Conservation (phyloP, 345 rosid species). For the Cardamine chenopodiifolia region DNA sequence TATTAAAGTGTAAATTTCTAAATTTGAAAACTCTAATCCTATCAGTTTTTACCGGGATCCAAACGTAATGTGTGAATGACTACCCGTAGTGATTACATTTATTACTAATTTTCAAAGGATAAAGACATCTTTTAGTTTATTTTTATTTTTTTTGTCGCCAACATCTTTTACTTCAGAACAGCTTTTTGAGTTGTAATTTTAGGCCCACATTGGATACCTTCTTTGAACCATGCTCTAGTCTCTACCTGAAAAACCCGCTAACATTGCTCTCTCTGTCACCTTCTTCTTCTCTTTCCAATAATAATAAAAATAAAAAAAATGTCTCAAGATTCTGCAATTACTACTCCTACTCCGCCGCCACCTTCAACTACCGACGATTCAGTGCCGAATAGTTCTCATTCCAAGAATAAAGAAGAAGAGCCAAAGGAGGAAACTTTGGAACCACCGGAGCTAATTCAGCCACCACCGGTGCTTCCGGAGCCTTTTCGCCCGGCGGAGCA, state of each 20-base stretch:
- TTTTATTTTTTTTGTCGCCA: no score
- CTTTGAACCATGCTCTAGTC: conserved; percentile 30
- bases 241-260: conserved; percentile 44
- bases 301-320: background rate
- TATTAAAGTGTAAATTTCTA: no score
- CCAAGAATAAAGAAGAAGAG: background rate
- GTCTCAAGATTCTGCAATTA: conserved; percentile 37
- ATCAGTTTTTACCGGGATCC: no score
- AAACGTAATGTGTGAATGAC: no score
- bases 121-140: conserved; percentile 31
- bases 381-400: background rate
- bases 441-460: background rate
- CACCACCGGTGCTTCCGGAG: conserved; percentile 6
- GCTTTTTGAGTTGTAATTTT: conserved; percentile 35
- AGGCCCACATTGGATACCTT: conserved; percentile 36
- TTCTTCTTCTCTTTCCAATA: conserved; percentile 7
- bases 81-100: conserved; percentile 4
- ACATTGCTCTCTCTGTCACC: conserved; percentile 5
- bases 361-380: conserved; percentile 18
- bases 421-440: conserved; percentile 19
- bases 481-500: background rate
- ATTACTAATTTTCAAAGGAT: background rate
- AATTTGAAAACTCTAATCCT: no score
- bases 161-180: conserved; percentile 35
- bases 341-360: conserved; percentile 30